Percentiles rank a stretch among this genome's conserved stretches.
Evolutionary conservation across 1,139 yeast genomes (phyloP).

Genomic region (Debaryomyces coudertii): DNA sequence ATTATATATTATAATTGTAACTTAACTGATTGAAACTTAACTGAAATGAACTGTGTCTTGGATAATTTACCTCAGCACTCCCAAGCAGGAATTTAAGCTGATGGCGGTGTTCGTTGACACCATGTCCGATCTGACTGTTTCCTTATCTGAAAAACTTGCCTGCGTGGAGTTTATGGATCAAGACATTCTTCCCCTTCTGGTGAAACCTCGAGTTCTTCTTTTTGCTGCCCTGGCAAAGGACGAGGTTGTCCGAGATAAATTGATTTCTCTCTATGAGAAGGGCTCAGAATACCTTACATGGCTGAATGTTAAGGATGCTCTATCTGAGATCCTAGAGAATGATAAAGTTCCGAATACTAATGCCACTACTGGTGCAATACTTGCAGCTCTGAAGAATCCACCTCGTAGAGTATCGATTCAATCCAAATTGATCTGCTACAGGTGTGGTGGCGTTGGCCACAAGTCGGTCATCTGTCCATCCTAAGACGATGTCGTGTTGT

Average conservation of each 20-base stretch:
- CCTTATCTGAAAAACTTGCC: not conserved
- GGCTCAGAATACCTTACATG: not conserved
- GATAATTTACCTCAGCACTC: not conserved
- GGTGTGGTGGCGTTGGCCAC: slow-evolving; percentile 1
- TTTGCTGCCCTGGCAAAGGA: not conserved
- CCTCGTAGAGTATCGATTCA: not conserved
- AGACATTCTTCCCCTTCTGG: not conserved
- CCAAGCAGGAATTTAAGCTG: not conserved
- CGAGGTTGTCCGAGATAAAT: not conserved
- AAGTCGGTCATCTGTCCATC: not conserved
- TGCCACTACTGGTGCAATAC: not conserved
- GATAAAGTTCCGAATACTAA: not conserved
- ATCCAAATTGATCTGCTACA: not conserved
- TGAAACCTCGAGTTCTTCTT: not conserved
- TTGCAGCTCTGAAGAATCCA: not conserved
- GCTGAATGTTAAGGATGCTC: not conserved
- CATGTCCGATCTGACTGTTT: no score
- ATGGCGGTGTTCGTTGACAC: no score
- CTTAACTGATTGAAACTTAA: no score
- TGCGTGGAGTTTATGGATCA: not conserved
- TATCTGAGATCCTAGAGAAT: no score
- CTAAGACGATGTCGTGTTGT: not conserved
- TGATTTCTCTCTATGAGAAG: not conserved
- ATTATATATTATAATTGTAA: no score
- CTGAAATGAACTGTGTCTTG: no score